These are phyloP conservation scores for Passalora sequoiae DNA, from an alignment of 2,329 filamentous ascomycete species.

Conservation along the genomic window DNA sequence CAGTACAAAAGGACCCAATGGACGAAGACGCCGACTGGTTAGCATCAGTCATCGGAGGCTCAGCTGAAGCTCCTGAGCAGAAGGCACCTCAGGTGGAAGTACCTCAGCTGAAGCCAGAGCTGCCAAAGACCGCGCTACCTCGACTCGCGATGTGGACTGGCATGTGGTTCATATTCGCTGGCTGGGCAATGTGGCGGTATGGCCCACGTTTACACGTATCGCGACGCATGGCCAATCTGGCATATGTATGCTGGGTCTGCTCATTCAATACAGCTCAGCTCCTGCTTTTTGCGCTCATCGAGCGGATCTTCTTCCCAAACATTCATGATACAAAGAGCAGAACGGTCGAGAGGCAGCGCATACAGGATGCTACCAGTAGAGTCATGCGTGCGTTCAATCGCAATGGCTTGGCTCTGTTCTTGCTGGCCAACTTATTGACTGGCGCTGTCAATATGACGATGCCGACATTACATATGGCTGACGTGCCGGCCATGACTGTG, in stretches of 20 bases:
- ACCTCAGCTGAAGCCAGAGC: constrained; percentile 24
- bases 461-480: constrained; percentile 68
- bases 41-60: constrained; percentile 30
- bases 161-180: constrained; percentile 67
- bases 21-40: constrained; percentile 37
- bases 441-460: constrained; percentile 84
- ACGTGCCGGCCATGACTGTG: constrained; percentile 63
- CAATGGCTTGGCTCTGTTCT: constrained; percentile 79
- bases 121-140: constrained; percentile 26
- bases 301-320: constrained; percentile 70
- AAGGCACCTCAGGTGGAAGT: constrained; percentile 17
- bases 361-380: constrained; percentile 67
- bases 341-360: constrained; percentile 58
- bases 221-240: constrained; percentile 82
- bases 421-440: constrained; percentile 83
- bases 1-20: constrained; percentile 22
- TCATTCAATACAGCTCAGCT: constrained; percentile 86
- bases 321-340: constrained; percentile 55
- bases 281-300: constrained; percentile 69
- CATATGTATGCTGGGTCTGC: constrained; percentile 89
- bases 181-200: constrained; percentile 62
- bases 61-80: constrained; percentile 13
- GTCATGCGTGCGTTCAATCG: constrained; percentile 81
- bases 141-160: constrained; percentile 60
- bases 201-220: constrained; percentile 75